These are phyloP conservation scores for Sporothrix humicola DNA, from an alignment of 2,329 filamentous ascomycete species.

Conservation along the genomic window DNA sequence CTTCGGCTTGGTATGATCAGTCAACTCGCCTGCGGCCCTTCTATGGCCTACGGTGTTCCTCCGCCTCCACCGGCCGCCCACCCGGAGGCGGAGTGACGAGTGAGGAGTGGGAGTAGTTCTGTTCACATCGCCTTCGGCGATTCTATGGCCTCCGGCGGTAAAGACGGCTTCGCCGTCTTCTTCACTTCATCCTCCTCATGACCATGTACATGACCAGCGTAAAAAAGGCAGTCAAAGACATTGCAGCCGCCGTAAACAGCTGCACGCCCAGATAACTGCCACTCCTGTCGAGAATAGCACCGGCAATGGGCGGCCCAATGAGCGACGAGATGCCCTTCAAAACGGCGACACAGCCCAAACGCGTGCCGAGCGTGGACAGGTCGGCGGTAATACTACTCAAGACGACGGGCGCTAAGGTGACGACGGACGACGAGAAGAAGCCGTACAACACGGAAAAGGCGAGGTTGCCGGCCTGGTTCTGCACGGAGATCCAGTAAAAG, in stretches of 20 bases:
- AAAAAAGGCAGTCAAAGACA: slow-evolving; percentile 22
- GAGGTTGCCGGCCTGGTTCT: slow-evolving; percentile 42
- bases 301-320: slow-evolving; percentile 34
- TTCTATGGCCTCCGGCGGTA: too few relatives aligned
- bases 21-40: too few relatives aligned
- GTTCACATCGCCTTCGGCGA: too few relatives aligned
- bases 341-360: slow-evolving; percentile 32
- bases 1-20: too few relatives aligned
- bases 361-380: slow-evolving; percentile 32
- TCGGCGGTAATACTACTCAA: slow-evolving; percentile 33
- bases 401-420: slow-evolving; percentile 34
- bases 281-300: slow-evolving; percentile 31
- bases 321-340: slow-evolving; percentile 32
- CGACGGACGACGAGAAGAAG: slow-evolving; percentile 40
- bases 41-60: too few relatives aligned
- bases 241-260: slow-evolving; percentile 31
- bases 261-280: slow-evolving; percentile 35
- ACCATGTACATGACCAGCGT: slow-evolving; percentile 7
- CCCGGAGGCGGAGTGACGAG: too few relatives aligned
- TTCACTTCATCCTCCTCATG: too few relatives aligned
- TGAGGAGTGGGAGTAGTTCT: too few relatives aligned
- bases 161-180: too few relatives aligned
- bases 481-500: slow-evolving; percentile 46
- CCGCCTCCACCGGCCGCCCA: too few relatives aligned
- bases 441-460: slow-evolving; percentile 46